These are phyloP conservation scores for Peniophora sp. DNA, from an alignment of 1,284 basidiomycete species.

Conservation along the genomic window DNA sequence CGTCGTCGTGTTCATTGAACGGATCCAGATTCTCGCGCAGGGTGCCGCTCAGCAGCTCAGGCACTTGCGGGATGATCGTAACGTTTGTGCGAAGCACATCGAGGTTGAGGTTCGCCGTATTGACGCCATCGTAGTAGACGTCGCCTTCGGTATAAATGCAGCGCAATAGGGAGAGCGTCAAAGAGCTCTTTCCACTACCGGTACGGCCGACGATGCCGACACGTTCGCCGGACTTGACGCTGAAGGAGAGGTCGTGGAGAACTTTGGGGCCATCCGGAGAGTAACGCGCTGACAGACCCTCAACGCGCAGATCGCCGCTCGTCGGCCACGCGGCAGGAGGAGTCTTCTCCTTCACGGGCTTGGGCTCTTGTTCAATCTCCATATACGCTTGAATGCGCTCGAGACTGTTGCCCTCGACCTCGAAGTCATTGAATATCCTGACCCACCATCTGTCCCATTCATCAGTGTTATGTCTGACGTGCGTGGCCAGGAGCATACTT, in stretches of 20 bases:
- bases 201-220: slow-evolving; percentile 64
- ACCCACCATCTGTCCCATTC: slow-evolving; percentile 29
- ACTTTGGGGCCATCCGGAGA: slow-evolving; percentile 34
- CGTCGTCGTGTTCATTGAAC: slow-evolving; percentile 68
- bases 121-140: slow-evolving; percentile 27
- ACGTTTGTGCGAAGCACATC: slow-evolving; percentile 42
- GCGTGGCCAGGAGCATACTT: slow-evolving; percentile 4
- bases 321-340: slow-evolving; percentile 79
- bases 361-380: slow-evolving; percentile 64
- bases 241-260: slow-evolving; percentile 38
- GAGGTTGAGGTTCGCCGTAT: slow-evolving; percentile 43
- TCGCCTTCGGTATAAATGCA: slow-evolving; percentile 38
- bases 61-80: slow-evolving; percentile 42
- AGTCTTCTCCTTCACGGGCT: slow-evolving; percentile 34
- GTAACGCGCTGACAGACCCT: slow-evolving; percentile 54
- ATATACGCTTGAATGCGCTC: slow-evolving; percentile 73
- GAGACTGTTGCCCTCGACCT: slow-evolving; percentile 51
- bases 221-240: slow-evolving; percentile 40
- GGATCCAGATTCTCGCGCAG: slow-evolving; percentile 60
- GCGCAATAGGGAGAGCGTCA: slow-evolving; percentile 29
- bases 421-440: slow-evolving; percentile 46
- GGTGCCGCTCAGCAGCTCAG: slow-evolving; percentile 55
- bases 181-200: slow-evolving; percentile 63
- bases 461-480: too few species aligned
- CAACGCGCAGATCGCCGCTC: slow-evolving; percentile 58